phyloP scores from a whole-genome alignment of 306 rosid species.

The Dalbergia cochinchinensis region DNA sequence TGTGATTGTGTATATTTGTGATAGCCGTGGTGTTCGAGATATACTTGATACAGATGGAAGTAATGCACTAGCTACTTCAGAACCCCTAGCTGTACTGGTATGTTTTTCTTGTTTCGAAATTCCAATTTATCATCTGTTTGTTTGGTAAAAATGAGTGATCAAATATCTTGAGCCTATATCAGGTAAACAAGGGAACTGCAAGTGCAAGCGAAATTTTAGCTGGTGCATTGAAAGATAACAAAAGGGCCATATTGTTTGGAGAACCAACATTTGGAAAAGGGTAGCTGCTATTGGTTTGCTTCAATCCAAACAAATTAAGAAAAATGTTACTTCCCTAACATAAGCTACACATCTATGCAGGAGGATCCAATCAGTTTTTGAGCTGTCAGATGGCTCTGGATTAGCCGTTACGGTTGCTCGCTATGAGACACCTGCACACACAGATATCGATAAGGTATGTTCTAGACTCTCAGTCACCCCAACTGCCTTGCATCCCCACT shows the following conservation, averaged over 20 bases:
- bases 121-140: constrained; percentile 1
- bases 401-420: constrained; percentile 96
- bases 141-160: constrained; percentile 1
- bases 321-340: constrained; percentile 36
- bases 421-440: constrained; percentile 92
- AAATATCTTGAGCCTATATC: constrained; percentile 42
- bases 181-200: constrained; percentile 99
- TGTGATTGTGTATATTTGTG: constrained; percentile 92
- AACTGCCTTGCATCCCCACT: constrained; percentile 2
- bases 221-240: constrained; percentile 94
- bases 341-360: constrained; percentile 56
- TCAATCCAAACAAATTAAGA: constrained; percentile 28
- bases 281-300: constrained; percentile 55
- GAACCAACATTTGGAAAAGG: constrained; percentile 98
- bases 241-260: constrained; percentile 89
- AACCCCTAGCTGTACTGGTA: constrained; percentile 96
- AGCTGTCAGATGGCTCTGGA: constrained; percentile 96
- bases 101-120: constrained; percentile 11
- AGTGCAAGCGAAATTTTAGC: constrained; percentile 99
- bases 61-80: constrained; percentile 78
- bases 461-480: constrained; percentile 21
- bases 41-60: constrained; percentile 97
- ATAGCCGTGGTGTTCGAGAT: constrained; percentile 90
- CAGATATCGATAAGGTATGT: constrained; percentile 84
- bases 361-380: constrained; percentile 94